Conservation (phyloP, 2,329 filamentous ascomycete genomes). For the Talaromyces sp. region DNA sequence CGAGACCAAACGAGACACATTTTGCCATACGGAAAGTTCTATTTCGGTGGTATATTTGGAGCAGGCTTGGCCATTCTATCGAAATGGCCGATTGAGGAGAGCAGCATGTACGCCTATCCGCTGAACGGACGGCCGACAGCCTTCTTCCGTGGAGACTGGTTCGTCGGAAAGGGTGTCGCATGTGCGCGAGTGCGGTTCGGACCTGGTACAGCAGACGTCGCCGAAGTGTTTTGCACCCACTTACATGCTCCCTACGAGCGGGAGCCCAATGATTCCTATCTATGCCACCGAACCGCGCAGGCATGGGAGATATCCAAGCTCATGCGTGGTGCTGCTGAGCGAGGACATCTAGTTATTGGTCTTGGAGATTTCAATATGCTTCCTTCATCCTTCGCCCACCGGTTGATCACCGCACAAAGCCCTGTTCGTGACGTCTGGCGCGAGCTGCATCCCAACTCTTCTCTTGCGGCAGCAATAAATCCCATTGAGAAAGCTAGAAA, state of each 20-base stretch:
- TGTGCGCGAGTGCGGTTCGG: slow-evolving; percentile 78
- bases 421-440: slow-evolving; percentile 84
- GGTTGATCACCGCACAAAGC: slow-evolving; percentile 75
- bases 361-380: slow-evolving; percentile 97
- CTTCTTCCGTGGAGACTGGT: slow-evolving; percentile 95
- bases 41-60: slow-evolving; percentile 85
- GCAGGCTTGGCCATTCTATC: slow-evolving; percentile 87
- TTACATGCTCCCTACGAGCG: slow-evolving; percentile 85
- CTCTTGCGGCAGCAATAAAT: slow-evolving; percentile 72
- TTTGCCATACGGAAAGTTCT: slow-evolving; percentile 91
- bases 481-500: slow-evolving; percentile 67
- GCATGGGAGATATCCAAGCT: slow-evolving; percentile 94
- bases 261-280: slow-evolving; percentile 79
- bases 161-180: slow-evolving; percentile 90
- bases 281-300: slow-evolving; percentile 87
- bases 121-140: slow-evolving; percentile 91
- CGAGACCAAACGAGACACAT: slow-evolving; percentile 71
- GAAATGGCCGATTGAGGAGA: slow-evolving; percentile 89
- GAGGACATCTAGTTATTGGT: slow-evolving; percentile 80
- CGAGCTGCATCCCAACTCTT: slow-evolving; percentile 78
- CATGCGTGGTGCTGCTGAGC: slow-evolving; percentile 76
- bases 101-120: slow-evolving; percentile 82
- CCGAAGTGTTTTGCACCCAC: slow-evolving; percentile 94
- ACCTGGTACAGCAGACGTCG: slow-evolving; percentile 62
- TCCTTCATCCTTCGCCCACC: slow-evolving; percentile 82